Evolutionary conservation across 805 yeast species (phyloP), one percentile per base, ranked within the genome.

Genomic region (Metschnikowia arizonensis): DNA sequence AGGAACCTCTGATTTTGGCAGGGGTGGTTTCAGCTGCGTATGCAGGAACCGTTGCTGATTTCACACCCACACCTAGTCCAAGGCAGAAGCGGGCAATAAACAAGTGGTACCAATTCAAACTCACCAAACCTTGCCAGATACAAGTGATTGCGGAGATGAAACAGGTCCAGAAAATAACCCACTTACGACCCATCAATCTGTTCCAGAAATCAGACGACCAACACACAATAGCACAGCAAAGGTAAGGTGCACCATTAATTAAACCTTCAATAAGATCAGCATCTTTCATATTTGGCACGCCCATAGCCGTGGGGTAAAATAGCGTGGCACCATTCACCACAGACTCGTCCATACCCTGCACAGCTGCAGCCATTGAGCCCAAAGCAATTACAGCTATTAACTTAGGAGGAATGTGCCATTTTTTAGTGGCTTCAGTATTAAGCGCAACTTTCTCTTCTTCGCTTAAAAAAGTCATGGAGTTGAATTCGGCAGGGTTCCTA

Each of bases 341-440:
- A 5, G 86, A 76, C 59, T 83, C 85, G 60, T 83, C 88, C 85
- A 81, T 81, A 43, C 88, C 88, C 58, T 83, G 88, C 33, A 82
- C 85, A 4, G 84, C 81, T 3, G 85, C 83, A 42, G 85, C 81
- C 70, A 82, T 68, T 2, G 87, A 82, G 37, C 84, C 80, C 56
- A 81, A 64, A 7, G 81, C 74, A 61, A 79, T 75, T 17, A 77
- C 73, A 48, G 69, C 78, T 49, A 76, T 61, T 54, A 83, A 66
- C 47, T 73, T 78, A 8, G 56, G 18, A 68, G 76, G 80, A 21
- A 76, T 50, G 44, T 66, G 66, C 73, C 73, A 71, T 44, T 57
- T 67, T 32, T 63, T 56, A n/a, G 62, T 68, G 55, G 57, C 76
- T 69, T 60, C 85, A 19, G 58, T 49, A 65, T 82, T 66, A 23